Percentiles rank a stretch among this genome's conserved stretches.
Conservation (phyloP, 441 rosid genomes). For the Populus hybrid region DNA sequence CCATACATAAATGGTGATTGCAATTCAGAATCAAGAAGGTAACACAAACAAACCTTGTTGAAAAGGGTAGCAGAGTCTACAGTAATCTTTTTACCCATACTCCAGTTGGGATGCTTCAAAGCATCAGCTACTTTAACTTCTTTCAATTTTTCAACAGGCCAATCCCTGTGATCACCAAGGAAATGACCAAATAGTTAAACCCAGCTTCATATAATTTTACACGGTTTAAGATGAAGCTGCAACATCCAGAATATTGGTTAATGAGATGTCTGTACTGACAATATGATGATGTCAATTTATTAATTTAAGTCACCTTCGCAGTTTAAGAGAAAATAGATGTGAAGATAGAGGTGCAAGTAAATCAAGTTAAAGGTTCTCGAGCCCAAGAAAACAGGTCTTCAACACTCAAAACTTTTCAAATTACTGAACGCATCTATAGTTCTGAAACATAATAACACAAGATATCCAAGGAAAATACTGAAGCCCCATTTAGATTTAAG, state of each 20-base stretch:
- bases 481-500: slow-evolving; percentile 1
- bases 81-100: slow-evolving; percentile 94
- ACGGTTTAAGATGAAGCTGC: background rate
- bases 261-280: background rate
- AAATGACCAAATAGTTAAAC: slow-evolving; percentile 21
- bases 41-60: slow-evolving; percentile 60
- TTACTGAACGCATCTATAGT: background rate
- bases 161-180: slow-evolving; percentile 48
- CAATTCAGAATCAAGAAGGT: background rate
- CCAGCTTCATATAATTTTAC: slow-evolving; percentile 4
- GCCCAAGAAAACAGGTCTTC: background rate
- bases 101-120: slow-evolving; percentile 94
- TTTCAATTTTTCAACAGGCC: slow-evolving; percentile 86
- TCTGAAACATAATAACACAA: background rate
- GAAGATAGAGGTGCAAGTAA: background rate
- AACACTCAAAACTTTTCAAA: background rate
- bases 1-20: background rate
- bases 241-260: too few relatives aligned
- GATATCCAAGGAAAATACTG: background rate
- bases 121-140: slow-evolving; percentile 94
- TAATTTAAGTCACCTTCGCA: background rate
- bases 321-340: background rate
- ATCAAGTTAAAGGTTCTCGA: background rate
- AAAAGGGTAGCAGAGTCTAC: slow-evolving; percentile 98
- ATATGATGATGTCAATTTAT: background rate